These are phyloP conservation scores for Trichophyton equinum DNA, from an alignment of 2,329 filamentous ascomycete genomes.

Conservation along the genomic window DNA sequence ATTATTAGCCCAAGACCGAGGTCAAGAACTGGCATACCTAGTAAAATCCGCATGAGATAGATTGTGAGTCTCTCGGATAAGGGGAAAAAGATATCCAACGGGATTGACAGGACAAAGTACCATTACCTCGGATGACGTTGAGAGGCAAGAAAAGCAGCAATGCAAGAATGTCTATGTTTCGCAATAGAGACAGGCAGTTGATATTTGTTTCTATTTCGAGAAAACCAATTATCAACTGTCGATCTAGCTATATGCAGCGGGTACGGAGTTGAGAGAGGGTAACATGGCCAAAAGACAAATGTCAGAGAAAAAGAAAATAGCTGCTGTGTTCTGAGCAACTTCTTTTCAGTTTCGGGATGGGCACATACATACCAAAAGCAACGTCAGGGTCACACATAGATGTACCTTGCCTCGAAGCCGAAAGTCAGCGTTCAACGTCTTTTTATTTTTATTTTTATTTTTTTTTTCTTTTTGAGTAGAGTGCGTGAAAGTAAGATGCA, in stretches of 20 bases:
- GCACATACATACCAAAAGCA: slow-evolving; percentile 4
- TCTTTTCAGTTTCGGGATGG: slow-evolving; percentile 3
- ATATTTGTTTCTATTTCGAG: neutral
- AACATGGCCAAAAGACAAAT: neutral
- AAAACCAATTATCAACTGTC: too few relatives aligned
- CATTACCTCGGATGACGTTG: neutral
- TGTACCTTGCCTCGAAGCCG: neutral
- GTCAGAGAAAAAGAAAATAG: neutral
- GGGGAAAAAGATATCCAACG: neutral
- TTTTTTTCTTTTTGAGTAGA: neutral
- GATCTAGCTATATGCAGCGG: neutral
- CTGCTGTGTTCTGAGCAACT: neutral
- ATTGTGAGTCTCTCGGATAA: neutral
- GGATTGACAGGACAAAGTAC: neutral
- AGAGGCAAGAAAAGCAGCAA: neutral
- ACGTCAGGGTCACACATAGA: neutral
- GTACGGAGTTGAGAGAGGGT: neutral
- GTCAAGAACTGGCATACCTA: neutral
- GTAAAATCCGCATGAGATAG: neutral
- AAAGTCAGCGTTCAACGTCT: slow-evolving; percentile 2
- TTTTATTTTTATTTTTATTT: neutral
- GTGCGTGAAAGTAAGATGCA: neutral
- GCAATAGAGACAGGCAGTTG: neutral
- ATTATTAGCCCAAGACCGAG: neutral
- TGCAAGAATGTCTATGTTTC: neutral